Base-by-base conservation (phyloP, 192 early-diverging fungal species). In the Podochytrium sp. region DNA sequence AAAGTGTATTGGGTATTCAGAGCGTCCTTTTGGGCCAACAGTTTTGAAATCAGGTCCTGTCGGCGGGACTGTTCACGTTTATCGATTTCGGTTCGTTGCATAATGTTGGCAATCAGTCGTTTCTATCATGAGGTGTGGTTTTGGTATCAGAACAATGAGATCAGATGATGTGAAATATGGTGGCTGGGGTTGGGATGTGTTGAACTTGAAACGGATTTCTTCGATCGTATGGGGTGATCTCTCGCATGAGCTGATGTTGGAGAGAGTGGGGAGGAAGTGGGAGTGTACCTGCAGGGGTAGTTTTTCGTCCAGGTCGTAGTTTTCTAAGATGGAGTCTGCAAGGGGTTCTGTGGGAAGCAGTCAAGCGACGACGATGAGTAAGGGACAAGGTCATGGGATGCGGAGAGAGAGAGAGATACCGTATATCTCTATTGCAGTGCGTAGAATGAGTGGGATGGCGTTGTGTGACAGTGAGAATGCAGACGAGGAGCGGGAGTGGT, bases 51-150 rank as follows among this genome's bases (percentile, higher is more conserved):
- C 5, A 23, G 16, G 29, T 23, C 47, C 14, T 76, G 66, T 41
- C 75, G 53, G 18, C 65, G 14, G 7, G 65, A 34, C 37, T 70
- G 66, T 43, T 76, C 75, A 34, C 71, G 69, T 47, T 76, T 76
- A 30, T 76, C 75, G n/a, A 76, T 60, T 58, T 76, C 75, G 42
- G 59, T 58, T 29, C 53, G 25, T 4, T 76, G n/a, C 66, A 67
- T 67, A 12, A 76, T 59, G 29, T 47, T 76, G 18, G 66, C 57
- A 39, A 76, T 76, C n/a, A 76, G 63, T 1, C 67, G 65, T 70
- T 70, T 76, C 75, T 76, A 47, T 55, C 14, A 35, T 16, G 47
- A 20, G 47, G 16, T 49, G 47, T 49, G 16, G 47, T 49, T 49
- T 23, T 16, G 47, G n/a, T n/a, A n/a, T n/a, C n/a, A n/a, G n/a